phyloP scores from a whole-genome alignment of 345 rosid species.

The Dimocarpus longan region DNA sequence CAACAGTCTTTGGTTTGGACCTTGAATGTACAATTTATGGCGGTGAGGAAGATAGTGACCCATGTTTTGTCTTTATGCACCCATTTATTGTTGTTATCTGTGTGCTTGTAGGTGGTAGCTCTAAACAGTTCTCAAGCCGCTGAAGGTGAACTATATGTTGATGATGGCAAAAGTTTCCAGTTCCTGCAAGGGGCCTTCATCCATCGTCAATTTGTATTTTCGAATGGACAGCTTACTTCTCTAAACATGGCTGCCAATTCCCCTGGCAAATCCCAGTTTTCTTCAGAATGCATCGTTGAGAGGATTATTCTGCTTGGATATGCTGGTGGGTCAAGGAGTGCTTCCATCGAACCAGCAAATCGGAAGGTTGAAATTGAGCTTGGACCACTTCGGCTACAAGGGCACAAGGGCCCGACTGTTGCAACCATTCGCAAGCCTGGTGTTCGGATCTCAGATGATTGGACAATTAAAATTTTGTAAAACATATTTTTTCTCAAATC shows the following conservation, averaged over 20 bases:
- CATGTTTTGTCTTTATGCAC: background rate
- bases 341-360: constrained; percentile 70
- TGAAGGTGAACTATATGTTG: constrained; percentile 90
- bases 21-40: background rate
- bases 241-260: constrained; percentile 41
- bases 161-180: constrained; percentile 86
- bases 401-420: constrained; percentile 43
- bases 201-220: constrained; percentile 78
- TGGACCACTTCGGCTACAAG: constrained; percentile 62
- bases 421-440: constrained; percentile 84
- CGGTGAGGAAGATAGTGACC: background rate
- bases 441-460: constrained; percentile 72
- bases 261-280: constrained; percentile 43
- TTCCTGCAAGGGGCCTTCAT: constrained; percentile 69
- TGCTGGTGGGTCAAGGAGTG: constrained; percentile 48
- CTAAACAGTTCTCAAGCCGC: constrained; percentile 87
- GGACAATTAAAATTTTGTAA: constrained; percentile 76
- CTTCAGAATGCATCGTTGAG: constrained; percentile 61
- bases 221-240: constrained; percentile 70
- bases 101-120: constrained; percentile 70
- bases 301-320: constrained; percentile 81
- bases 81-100: background rate
- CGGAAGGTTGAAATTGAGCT: constrained; percentile 58
- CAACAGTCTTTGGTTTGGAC: background rate
- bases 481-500: constrained; percentile 5